phyloP scores from a whole-genome alignment of 805 yeast genomes.

The Candida khao-thaluensis region DNA sequence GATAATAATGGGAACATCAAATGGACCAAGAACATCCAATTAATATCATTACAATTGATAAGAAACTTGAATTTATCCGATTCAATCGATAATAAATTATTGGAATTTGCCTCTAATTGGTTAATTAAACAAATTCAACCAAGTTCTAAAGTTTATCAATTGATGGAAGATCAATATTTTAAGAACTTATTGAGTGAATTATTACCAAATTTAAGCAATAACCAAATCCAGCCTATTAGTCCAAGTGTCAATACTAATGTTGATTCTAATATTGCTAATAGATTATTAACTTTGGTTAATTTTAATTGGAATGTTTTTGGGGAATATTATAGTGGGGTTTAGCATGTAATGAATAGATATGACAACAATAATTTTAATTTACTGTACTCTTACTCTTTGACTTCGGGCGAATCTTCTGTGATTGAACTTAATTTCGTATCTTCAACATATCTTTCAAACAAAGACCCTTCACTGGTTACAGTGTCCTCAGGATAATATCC shows the following conservation, averaged over 20 bases:
- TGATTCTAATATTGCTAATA: conserved; percentile 49
- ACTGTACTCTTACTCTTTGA: no score
- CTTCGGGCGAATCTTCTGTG: conserved; percentile 6
- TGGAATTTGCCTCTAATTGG: conserved; percentile 74
- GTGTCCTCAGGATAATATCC: conserved; percentile 7
- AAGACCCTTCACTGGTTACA: not conserved
- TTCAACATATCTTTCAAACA: conserved; percentile 12
- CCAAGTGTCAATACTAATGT: conserved; percentile 2
- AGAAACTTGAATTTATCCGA: conserved; percentile 31
- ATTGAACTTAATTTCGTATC: conserved; percentile 12
- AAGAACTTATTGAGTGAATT: conserved; percentile 38
- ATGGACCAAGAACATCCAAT: conserved; percentile 81
- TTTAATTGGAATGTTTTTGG: conserved; percentile 88
- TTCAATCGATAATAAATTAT: conserved; percentile 29
- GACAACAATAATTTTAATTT: no score
- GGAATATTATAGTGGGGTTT: conserved; percentile 59
- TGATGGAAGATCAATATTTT: conserved; percentile 68
- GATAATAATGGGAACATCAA: conserved; percentile 85
- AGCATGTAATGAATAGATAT: no score
- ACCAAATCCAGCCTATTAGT: conserved; percentile 4
- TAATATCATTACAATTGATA: conserved; percentile 67
- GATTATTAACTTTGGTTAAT: conserved; percentile 63
- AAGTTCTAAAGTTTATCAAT: conserved; percentile 67
- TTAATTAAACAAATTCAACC: conserved; percentile 85
- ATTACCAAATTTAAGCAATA: conserved; percentile 7